A percentile compares a stretch with the other conserved stretches of the same genome.
phyloP scores from a whole-genome alignment of 2,329 filamentous ascomycete genomes.

The Calonectria pauciramosa region DNA sequence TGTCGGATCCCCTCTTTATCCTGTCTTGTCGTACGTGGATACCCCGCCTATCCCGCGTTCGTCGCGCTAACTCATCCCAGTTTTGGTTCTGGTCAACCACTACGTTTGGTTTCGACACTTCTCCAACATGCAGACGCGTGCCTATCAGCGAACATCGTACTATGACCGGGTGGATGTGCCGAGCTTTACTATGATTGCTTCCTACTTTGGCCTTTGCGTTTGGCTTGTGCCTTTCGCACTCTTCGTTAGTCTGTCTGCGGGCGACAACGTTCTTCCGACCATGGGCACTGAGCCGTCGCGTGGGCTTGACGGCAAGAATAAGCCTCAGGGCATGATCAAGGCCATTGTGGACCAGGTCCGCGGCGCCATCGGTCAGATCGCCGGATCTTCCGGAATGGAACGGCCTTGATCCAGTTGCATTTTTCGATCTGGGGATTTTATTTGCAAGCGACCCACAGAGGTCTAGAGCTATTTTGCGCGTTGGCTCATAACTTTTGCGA shows the following conservation, averaged over 20 bases:
- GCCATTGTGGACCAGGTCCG: slow-evolving; percentile 72
- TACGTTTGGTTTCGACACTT: slow-evolving; percentile 98
- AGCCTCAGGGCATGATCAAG: slow-evolving; percentile 76
- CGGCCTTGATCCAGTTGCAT: slow-evolving; percentile 36
- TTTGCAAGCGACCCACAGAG: not conserved
- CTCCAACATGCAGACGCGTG: slow-evolving; percentile 71
- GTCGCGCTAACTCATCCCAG: slow-evolving; percentile 55
- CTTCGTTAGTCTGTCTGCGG: slow-evolving; percentile 93
- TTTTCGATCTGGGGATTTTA: not conserved
- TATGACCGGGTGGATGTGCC: slow-evolving; percentile 77
- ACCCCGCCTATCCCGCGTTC: fast-evolving
- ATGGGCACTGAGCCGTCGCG: slow-evolving; percentile 78
- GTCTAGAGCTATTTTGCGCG: not conserved
- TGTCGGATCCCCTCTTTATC: slow-evolving; percentile 89
- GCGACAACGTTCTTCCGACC: slow-evolving; percentile 93
- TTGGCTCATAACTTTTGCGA: not conserved
- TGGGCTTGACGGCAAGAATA: slow-evolving; percentile 61
- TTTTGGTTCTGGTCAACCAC: slow-evolving; percentile 89
- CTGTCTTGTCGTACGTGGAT: slow-evolving; percentile 79
- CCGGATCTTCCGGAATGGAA: slow-evolving; percentile 45
- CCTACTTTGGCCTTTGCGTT: slow-evolving; percentile 95
- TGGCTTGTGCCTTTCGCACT: slow-evolving; percentile 97
- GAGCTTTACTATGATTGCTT: slow-evolving; percentile 93
- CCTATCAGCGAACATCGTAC: slow-evolving; percentile 71
- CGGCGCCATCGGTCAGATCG: slow-evolving; percentile 64